These are phyloP conservation scores for Clonostachys solani DNA, from an alignment of 2,329 filamentous ascomycete genomes.

Conservation along the genomic window DNA sequence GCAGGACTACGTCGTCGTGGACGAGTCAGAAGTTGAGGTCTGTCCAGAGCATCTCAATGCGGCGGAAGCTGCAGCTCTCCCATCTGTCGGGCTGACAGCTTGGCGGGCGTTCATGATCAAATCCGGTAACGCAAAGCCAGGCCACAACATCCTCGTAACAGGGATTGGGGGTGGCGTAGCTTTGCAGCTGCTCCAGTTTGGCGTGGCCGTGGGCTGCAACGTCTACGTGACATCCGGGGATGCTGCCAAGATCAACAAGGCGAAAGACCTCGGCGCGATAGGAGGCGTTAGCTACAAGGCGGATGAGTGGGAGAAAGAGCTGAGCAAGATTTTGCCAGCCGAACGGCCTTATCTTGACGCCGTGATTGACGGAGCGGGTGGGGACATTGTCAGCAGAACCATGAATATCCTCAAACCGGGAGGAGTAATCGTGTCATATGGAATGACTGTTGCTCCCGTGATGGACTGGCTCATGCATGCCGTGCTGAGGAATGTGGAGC, in stretches of 20 bases:
- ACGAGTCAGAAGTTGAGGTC: constrained; percentile 69
- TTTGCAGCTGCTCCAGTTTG: constrained; percentile 76
- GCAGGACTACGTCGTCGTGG: constrained; percentile 68
- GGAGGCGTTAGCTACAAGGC: constrained; percentile 83
- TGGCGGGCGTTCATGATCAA: constrained; percentile 86
- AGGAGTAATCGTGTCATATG: constrained; percentile 79
- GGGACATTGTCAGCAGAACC: constrained; percentile 71
- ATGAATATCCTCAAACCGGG: constrained; percentile 71
- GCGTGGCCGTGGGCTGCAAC: constrained; percentile 65
- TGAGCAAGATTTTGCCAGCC: constrained; percentile 57
- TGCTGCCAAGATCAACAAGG: constrained; percentile 70
- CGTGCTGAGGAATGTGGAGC: constrained; percentile 81
- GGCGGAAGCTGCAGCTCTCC: constrained; percentile 77
- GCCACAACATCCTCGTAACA: constrained; percentile 77
- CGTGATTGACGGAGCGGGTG: constrained; percentile 87
- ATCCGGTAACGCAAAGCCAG: constrained; percentile 56
- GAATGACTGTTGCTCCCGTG: constrained; percentile 83
- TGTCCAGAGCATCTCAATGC: constrained; percentile 69
- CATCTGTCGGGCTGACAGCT: constrained; percentile 79
- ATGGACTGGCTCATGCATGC: constrained; percentile 85
- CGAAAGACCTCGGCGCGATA: constrained; percentile 66
- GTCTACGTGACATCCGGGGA: constrained; percentile 78
- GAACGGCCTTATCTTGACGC: constrained; percentile 71
- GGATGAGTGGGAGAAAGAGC: constrained; percentile 75
- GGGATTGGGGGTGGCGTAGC: constrained; percentile 94